Evolutionary conservation across 1,284 basidiomycete species (phyloP), one percentile per base, ranked within the genome.

Genomic region (Paramarasmius palmivorus): DNA sequence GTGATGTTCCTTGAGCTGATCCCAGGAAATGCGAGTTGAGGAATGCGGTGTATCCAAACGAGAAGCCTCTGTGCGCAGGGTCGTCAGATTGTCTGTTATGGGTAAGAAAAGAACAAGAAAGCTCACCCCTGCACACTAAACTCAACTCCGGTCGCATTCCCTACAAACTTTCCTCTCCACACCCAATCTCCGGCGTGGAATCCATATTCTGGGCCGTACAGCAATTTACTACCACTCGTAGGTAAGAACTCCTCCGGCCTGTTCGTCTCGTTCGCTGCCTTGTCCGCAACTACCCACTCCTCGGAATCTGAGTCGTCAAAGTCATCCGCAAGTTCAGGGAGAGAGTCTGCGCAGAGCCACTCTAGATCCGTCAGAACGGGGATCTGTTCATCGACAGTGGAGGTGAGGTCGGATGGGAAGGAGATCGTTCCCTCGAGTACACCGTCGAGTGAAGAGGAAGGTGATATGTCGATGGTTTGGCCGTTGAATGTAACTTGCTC

Each of bases 151-250:
- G 67, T 71, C 1, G 70, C 70, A 38, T 59, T 66, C 6, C 73
- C 74, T 8, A 53, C 63, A 60, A 80, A 81, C 50, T 73, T 71
- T 0, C 78, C 78, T 4, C 77, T 72, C 69, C 73, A 77, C 10
- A 69, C 67, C 66, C 68, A 69, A 51, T 72, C 61, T 64, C 68
- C 70, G 54, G 69, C 63, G 54, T 74, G 72, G 65, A 71, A 73
- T 2, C 74, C 74, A 53, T 75, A 76, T 49, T 65, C 67, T 20
- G 32, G 20, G 6, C 35, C 42, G 20, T n/a, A 0, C 35, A n/a
- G n/a, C n/a, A n/a, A n/a, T n/a, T n/a, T n/a, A n/a, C n/a, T n/a
- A n/a, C n/a, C n/a, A n/a, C n/a, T n/a, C n/a, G n/a, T n/a, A n/a
- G n/a, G n/a, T n/a, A n/a, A n/a, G n/a, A 14, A 14, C 36, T 42